Evolutionary conservation across 148 eudicot species (phyloP), one percentile per base, ranked within the genome.

Genomic region (Agrostemma githago): DNA sequence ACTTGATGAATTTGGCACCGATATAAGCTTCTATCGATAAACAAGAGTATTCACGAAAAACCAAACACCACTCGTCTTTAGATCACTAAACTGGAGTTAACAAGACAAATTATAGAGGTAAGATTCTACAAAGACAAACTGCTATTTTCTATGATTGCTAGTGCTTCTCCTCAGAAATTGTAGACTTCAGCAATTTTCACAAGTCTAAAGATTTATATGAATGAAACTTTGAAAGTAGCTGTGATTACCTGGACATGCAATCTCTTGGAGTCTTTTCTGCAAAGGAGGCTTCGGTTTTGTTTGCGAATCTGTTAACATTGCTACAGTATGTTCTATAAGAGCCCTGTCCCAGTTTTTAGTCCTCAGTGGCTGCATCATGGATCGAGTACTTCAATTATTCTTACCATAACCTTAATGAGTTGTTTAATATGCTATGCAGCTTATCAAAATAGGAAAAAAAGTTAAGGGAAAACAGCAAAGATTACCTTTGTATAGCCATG

Each of bases 321-420:
- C 96, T 38, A 84, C 85, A 1, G 88, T 82, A 74, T 61, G 88
- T 66, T 94, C 97, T 62, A 81, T 87, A 51, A 94, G 87, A 41
- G 98, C 97, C 78, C 64, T 94, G 78, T 94, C 98, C 97, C 98
- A 92, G 73, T 85, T 90, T 84, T 87, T 94, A 8, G 77, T 82
- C 78, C 82, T 87, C 62, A 94, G 78, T 41, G 98, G 97, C 98
- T 94, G 92, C 80, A 82, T 54, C 72, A 77, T 0, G 51, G 59
- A 44, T 51, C 16, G 26, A 39, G 58, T 4, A 41, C 26, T 40
- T 51, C 40, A 46, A 58, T 40, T 26, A 38, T 51, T n/a, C 48
- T 42, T 73, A 15, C 11, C 56, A 10, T 51, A n/a, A 21, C 53
- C 34, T 2, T 44, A 8, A 60, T 8, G 5, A 58, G 9, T 9